Evolutionary conservation across 495 filamentous ascomycete species (phyloP).

Genomic region (Penicillium verhagenii): DNA sequence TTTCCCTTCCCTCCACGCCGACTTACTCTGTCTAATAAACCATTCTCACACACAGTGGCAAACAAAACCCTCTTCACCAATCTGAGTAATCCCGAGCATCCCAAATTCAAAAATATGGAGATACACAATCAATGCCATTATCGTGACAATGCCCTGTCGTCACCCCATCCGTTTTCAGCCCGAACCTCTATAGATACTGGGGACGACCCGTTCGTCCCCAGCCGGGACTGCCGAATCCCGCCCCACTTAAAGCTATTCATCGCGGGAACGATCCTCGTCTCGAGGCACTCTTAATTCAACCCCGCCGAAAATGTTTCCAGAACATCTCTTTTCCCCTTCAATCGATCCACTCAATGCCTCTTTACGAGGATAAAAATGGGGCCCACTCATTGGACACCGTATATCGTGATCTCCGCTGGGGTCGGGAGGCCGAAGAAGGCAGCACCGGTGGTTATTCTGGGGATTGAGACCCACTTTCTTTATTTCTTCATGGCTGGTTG

Average conservation of each 20-base stretch:
- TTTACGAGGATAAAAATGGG: no score
- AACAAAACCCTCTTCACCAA: neutral
- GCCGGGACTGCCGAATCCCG: no score
- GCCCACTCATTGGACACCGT: neutral
- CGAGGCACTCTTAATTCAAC: neutral
- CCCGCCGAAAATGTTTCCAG: no score
- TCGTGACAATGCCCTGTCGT: neutral
- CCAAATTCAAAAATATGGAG: neutral
- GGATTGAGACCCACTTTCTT: no score
- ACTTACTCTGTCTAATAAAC: neutral
- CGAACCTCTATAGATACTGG: neutral
- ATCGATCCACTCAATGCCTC: no score
- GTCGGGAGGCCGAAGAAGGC: neutral
- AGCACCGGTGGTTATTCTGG: no score
- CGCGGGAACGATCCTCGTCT: neutral
- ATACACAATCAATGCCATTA: no score
- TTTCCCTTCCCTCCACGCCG: neutral
- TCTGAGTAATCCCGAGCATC: neutral
- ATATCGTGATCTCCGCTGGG: neutral
- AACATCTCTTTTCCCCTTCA: no score
- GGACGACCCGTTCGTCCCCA: neutral
- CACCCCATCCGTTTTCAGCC: slow-evolving; percentile 7
- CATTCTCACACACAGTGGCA: neutral
- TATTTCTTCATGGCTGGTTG: no score
- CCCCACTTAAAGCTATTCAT: slow-evolving; percentile 1